These are phyloP conservation scores for Senna tora DNA, from an alignment of 306 rosid species.

Conservation along the genomic window DNA sequence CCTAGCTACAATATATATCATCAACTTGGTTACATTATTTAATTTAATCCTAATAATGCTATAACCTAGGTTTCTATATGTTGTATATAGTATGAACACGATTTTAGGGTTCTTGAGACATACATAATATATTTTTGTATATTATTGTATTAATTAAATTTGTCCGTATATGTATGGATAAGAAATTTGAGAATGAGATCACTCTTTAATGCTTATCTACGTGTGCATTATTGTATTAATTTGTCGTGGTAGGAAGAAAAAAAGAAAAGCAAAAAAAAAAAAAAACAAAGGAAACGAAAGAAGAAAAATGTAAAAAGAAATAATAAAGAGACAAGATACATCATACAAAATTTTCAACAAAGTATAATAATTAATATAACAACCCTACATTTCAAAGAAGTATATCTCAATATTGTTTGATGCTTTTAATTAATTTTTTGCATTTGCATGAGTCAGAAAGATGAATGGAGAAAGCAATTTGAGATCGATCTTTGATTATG, in stretches of 20 bases:
- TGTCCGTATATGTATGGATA: background rate
- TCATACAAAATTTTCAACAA: too few species aligned
- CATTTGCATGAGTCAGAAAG: background rate
- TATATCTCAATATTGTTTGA: too few species aligned
- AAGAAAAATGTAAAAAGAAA: too few species aligned
- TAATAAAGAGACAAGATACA: too few species aligned
- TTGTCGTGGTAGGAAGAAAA: background rate
- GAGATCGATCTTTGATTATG: background rate
- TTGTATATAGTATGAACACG: background rate
- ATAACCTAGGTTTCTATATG: background rate
- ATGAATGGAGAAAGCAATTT: background rate
- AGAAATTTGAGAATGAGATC: constrained; percentile 2
- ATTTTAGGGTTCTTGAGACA: background rate
- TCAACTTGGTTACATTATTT: background rate
- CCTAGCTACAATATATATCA: background rate
- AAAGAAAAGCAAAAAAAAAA: background rate
- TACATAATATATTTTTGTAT: background rate
- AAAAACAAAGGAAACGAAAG: too few species aligned
- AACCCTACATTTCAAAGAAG: too few species aligned
- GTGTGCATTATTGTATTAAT: background rate
- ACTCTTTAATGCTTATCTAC: background rate
- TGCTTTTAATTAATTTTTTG: too few species aligned
- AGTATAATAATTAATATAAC: too few species aligned
- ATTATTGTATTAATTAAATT: constrained; percentile 6
- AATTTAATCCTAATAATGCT: background rate